Evolutionary conservation across 805 yeast genomes (phyloP).

Genomic region (Crinitomyces ghanaensis): DNA sequence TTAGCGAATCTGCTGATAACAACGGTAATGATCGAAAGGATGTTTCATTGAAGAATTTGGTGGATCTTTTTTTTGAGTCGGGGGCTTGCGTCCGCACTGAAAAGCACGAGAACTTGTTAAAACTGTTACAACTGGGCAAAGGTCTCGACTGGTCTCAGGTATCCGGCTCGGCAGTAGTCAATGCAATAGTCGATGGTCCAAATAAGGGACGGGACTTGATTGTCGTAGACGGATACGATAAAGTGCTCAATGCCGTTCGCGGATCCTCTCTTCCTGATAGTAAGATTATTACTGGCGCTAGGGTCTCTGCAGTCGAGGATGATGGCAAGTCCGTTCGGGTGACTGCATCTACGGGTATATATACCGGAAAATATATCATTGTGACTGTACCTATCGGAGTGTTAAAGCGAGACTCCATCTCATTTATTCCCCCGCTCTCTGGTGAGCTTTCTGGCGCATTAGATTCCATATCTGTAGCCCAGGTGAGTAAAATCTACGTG

Average conservation of each 20-base stretch:
- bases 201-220: constrained; percentile 73
- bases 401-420: constrained; percentile 36
- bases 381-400: constrained; percentile 75
- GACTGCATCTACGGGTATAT: constrained; percentile 19
- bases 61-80: constrained; percentile 33
- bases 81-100: constrained; percentile 25
- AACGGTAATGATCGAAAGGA: too few species aligned
- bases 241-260: constrained; percentile 34
- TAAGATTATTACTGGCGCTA: constrained; percentile 31
- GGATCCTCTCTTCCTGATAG: constrained; percentile 28
- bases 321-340: constrained; percentile 9
- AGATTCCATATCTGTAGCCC: constrained; percentile 44
- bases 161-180: constrained; percentile 51
- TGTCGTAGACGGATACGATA: constrained; percentile 48
- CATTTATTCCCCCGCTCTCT: constrained; percentile 49
- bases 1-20: constrained; percentile 36
- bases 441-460: constrained; percentile 28
- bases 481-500: constrained; percentile 60
- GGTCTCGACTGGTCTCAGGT: constrained; percentile 58
- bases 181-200: constrained; percentile 45
- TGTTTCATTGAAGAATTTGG: constrained; percentile 39
- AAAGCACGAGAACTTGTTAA: constrained; percentile 38
- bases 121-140: constrained; percentile 63
- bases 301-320: constrained; percentile 31
- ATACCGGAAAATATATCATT: constrained; percentile 44